Evolutionary conservation across 2,329 filamentous ascomycete genomes (phyloP), one percentile per base, ranked within the genome.

Genomic region (Tolypocladium pustulatum): DNA sequence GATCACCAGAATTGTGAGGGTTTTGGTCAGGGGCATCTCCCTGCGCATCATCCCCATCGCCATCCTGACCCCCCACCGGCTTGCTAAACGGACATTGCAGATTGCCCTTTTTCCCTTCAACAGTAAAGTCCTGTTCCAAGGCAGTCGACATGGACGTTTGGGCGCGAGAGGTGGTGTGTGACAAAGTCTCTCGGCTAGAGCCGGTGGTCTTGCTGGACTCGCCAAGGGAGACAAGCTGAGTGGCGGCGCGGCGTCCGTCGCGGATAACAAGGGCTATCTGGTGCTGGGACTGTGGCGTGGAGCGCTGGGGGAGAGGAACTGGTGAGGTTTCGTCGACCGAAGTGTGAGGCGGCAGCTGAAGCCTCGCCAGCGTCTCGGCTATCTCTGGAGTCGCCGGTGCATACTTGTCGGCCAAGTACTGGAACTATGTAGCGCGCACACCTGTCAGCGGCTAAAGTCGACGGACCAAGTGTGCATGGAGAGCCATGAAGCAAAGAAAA

Each of bases 71-170:
- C 65, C 66, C 73, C 62, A 65, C 71, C 64, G 73, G 66, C 66
- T 78, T 73, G 60, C 78, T 86, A 72, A 96, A 96, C 0, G 92
- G 92, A 73, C 92, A 97, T 64, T 84, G 83, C 56, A 97, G 76
- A 63, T 82, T 83, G 65, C 91, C 90, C 66, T 88, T 90, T 67
- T 85, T 90, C 61, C 92, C 92, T 69, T 87, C 80, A 38, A 92
- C 88, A 22, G 92, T 97, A 67, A 96, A 97, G 73, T 97, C 92
- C 74, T 89, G 88, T 75, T 96, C 92, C 68, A 96, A 76, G 41
- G 84, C 79, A 55, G 82, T 85, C 57, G 85, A 85, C 70, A 83
- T 78, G 61, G 85, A 82, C 22, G 84, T 85, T 68, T 72, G 72
- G 58, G 74, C 72, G 57, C 74, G 73, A 40, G 72, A 74, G 38